Evolutionary conservation across 257 asterid genomes (phyloP).

Genomic region (Solanum appendiculatum): DNA sequence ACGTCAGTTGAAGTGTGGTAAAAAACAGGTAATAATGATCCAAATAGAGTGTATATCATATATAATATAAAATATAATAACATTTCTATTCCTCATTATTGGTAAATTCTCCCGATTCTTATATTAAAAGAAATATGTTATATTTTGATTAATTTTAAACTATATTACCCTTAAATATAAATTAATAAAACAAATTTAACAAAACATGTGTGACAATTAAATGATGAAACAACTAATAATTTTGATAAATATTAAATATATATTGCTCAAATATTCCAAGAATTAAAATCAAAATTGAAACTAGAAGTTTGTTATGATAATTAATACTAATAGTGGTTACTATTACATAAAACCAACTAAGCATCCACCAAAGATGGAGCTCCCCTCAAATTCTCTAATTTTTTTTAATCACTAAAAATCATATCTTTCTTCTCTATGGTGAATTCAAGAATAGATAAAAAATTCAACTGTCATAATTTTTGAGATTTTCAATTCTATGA

Average conservation of each 20-base stretch:
- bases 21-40: too few relatives aligned
- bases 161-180: not conserved
- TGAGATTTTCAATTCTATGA: not conserved
- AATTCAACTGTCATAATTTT: not conserved
- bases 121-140: too few relatives aligned
- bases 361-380: not conserved
- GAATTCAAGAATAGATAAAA: not conserved
- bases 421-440: not conserved
- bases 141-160: not conserved
- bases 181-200: not conserved
- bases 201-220: not conserved
- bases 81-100: not conserved
- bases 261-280: not conserved
- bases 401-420: not conserved
- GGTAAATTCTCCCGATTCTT: not conserved
- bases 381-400: not conserved
- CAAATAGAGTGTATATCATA: too few relatives aligned
- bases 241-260: not conserved
- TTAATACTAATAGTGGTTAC: not conserved
- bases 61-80: too few relatives aligned
- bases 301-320: not conserved
- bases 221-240: not conserved
- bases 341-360: not conserved
- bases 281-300: not conserved
- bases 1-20: too few relatives aligned